Base-by-base conservation (phyloP, 352 stramenopile genomes). In the Albugo laibachii region DNA sequence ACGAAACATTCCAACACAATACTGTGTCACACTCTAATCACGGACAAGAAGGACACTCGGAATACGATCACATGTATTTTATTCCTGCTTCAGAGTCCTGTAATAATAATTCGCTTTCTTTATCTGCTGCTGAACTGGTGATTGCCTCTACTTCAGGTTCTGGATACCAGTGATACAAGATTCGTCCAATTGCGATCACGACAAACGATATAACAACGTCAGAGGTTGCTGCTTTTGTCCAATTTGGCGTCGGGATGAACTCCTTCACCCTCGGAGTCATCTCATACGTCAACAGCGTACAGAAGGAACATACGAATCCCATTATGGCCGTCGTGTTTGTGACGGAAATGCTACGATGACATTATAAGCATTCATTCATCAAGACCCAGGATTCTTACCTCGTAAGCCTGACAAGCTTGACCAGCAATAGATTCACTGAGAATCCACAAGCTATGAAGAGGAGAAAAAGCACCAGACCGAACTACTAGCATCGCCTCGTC, bases 41-140 rank as follows among this genome's bases (percentile, higher is more conserved):
- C 24, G 24, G 24, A 31, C 24, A 31, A 31, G 24, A 31, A 31
- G 24, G 8, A 31, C 24, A 8, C 24, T 31, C 8, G 8, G 8
- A 31, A 31, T 31, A 31, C 24, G 24, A 31, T 31, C 24, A 31
- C 24, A 31, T 31, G 8, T 31, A 31, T 31, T 31, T 31, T 8
- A 31, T 31, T 31, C 24, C 24, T 31, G 24, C 24, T 8, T 31
- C 24, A 10, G 24, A 31, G 51, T 80, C 62, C 13, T 64, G 66
- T 19, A 89, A 65, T 16, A 91, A 55, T 13, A 76, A 78, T 54
- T 73, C 69, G 8, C 71, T 69, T 48, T 91, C 78, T 53, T 91
- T 91, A 48, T 92, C 78, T 38, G 85, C 78, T 11, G 75, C 78
- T 12, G 75, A 88, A 41, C 66, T 68, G 20, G 78, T 92, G 19